Evolutionary conservation across 192 early-diverging fungal species (phyloP).

Genomic region (Backusella westeae): DNA sequence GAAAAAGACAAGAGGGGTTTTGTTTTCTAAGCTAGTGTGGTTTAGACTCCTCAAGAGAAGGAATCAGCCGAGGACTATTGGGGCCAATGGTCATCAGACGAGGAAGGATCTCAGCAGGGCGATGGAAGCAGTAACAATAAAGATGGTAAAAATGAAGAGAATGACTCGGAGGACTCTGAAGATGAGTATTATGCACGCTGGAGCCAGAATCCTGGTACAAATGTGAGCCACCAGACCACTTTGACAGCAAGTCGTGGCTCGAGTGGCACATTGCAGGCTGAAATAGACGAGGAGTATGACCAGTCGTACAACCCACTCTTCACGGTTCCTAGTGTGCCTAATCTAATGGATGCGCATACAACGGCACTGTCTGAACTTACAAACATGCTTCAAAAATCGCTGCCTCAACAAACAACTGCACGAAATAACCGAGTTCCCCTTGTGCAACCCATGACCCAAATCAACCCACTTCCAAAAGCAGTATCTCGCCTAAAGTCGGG

Average conservation of each 20-base stretch:
- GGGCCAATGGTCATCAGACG: constrained; percentile 42
- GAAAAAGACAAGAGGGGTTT: background rate
- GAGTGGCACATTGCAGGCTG: constrained; percentile 16
- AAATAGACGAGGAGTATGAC: constrained; percentile 42
- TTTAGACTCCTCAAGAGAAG: background rate
- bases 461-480: constrained; percentile 30
- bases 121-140: background rate
- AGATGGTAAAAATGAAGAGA: background rate
- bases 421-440: background rate
- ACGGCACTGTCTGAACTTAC: constrained; percentile 30
- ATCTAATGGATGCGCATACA: constrained; percentile 34
- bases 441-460: constrained; percentile 9
- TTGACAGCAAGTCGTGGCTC: background rate
- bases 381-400: constrained; percentile 25
- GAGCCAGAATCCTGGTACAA: constrained; percentile 33
- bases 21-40: background rate
- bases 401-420: constrained; percentile 11
- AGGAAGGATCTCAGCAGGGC: constrained; percentile 1
- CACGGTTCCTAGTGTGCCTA: constrained; percentile 40
- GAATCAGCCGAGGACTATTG: constrained; percentile 38
- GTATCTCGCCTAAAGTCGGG: constrained; percentile 7
- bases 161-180: constrained; percentile 22
- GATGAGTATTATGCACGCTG: constrained; percentile 37
- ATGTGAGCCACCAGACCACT: constrained; percentile 2
- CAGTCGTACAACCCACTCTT: constrained; percentile 37